Base-by-base conservation (phyloP, 257 asterid species). In the Knoxia roxburghii region DNA sequence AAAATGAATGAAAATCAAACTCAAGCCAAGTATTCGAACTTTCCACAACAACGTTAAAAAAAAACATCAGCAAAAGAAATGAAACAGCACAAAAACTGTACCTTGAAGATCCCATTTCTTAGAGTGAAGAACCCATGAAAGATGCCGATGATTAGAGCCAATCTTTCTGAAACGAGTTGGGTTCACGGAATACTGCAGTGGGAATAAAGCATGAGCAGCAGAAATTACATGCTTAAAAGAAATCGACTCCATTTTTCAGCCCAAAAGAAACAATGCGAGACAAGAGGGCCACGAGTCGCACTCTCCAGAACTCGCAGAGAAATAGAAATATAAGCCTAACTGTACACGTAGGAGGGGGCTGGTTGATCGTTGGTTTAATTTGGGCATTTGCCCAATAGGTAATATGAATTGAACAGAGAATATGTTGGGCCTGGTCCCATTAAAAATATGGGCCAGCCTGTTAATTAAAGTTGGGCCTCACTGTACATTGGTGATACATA, bases 91-190 rank as follows among this genome's bases (percentile, higher is more conserved):
- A 64, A 27, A 64, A 13, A 56, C 26, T 62, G 71, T 74, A 89
- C 95, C 93, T 81, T 79, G 96, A 74, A 86, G 85, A 56, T 73
- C 79, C 43, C 85, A 80, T 74, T 75, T 83, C 57, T 78, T 85
- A 32, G 83, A 68, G 57, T 35, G 68, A 58, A 79, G 68, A 55
- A 66, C 53, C 13, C 77, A 63, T 13, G 80, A 77, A 33, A 68
- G 70, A 40, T 40, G 60, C 17, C 68, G 78, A 60, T 70, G 63
- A 49, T 37, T 72, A 27, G 50, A 35, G 58, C 69, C 58, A 37
- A 60, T 15, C 27, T 48, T 48, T 67, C 35, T 77, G 13, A 30
- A 39, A 18, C 24, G 79, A 72, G 69, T 46, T 71, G 83, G 76
- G 39, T 54, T 77, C 39, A 17, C 43, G 62, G 78, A 65, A 58